phyloP scores from a whole-genome alignment of 257 asterid species.

The Catharanthus roseus region DNA sequence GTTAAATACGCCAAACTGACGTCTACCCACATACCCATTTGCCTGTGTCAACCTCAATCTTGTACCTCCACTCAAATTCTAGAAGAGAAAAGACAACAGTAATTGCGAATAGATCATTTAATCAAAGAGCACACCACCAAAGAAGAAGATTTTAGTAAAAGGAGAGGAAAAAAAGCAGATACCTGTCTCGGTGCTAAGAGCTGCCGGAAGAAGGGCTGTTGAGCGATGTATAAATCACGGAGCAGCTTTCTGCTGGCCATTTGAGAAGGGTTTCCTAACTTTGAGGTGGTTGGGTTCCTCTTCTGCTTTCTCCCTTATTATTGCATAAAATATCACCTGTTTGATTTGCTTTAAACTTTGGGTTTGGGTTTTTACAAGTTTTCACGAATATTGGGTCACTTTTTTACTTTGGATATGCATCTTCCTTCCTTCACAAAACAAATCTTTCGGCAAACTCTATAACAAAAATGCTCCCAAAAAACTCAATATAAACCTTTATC shows the following conservation, averaged over 20 bases:
- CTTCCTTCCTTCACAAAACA: too few relatives aligned
- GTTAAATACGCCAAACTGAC: conserved; percentile 62
- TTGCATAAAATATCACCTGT: too few relatives aligned
- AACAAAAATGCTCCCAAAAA: too few relatives aligned
- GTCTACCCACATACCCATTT: conserved; percentile 34
- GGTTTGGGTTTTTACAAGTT: too few relatives aligned
- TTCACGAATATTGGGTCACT: too few relatives aligned
- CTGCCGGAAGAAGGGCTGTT: conserved; percentile 38
- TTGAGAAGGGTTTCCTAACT: background rate
- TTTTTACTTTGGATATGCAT: too few relatives aligned
- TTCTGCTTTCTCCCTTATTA: too few relatives aligned
- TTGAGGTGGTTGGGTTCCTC: background rate
- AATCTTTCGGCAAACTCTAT: too few relatives aligned
- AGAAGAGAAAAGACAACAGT: background rate
- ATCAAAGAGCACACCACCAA: too few relatives aligned
- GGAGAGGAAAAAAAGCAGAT: background rate
- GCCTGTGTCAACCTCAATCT: conserved; percentile 29
- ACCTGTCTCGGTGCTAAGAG: conserved; percentile 48
- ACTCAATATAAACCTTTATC: too few relatives aligned
- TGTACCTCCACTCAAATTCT: conserved; percentile 36
- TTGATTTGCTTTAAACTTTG: too few relatives aligned
- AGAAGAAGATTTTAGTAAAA: background rate
- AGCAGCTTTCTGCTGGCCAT: conserved; percentile 70
- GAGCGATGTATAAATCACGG: conserved; percentile 52
- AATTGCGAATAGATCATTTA: background rate